phyloP scores from a whole-genome alignment of 306 rosid species.

The Trichosanthes truncata region DNA sequence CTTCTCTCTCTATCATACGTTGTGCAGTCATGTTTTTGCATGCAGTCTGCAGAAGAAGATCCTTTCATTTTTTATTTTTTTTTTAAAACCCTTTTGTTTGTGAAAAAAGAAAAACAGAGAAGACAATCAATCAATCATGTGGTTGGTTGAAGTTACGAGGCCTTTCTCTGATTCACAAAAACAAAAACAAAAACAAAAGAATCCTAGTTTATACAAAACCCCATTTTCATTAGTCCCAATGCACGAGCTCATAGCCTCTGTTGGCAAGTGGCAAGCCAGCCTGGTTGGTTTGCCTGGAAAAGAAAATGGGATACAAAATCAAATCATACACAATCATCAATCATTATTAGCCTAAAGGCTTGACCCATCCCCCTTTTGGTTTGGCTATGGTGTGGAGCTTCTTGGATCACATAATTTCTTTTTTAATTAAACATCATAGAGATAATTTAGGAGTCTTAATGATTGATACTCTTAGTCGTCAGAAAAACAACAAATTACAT shows the following conservation, averaged over 20 bases:
- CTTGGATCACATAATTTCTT: neutral
- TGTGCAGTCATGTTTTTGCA: neutral
- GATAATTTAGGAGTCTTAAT: neutral
- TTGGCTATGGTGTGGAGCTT: constrained; percentile 3
- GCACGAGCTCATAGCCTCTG: neutral
- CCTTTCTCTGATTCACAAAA: neutral
- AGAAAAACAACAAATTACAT: neutral
- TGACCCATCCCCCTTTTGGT: neutral
- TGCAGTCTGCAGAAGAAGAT: neutral
- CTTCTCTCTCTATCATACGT: neutral
- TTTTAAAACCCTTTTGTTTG: neutral
- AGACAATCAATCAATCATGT: neutral
- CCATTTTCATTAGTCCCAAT: constrained; percentile 30
- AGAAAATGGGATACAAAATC: neutral
- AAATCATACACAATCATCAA: neutral
- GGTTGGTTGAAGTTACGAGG: constrained; percentile 8
- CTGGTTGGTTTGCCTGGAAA: constrained; percentile 1
- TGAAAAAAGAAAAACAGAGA: neutral
- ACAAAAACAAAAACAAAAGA: neutral
- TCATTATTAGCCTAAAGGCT: neutral
- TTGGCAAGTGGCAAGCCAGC: constrained; percentile 5
- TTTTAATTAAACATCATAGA: neutral
- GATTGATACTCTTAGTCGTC: neutral
- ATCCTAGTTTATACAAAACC: neutral
- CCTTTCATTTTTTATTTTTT: neutral